Percentiles rank a stretch among this genome's conserved stretches.
phyloP scores from a whole-genome alignment of 192 early-diverging fungal genomes.

The Pecoramyces ruminantium region DNA sequence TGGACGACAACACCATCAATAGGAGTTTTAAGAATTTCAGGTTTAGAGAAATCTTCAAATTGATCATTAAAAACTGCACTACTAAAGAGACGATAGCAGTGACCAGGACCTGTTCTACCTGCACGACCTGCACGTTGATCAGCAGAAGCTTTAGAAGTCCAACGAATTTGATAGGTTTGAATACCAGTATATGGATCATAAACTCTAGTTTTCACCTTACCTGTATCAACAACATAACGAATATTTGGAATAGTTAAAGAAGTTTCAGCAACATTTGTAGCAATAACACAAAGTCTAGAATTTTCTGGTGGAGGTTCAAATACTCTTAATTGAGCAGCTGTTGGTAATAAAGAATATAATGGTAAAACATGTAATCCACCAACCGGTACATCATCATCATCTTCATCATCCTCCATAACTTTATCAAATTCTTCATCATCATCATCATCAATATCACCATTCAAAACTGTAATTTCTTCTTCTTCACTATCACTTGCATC shows the following conservation, averaged over 20 bases:
- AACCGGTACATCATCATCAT: constrained; percentile 27
- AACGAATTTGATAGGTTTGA: constrained; percentile 74
- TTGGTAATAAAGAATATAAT: constrained; percentile 88
- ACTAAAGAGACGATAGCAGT: constrained; percentile 89
- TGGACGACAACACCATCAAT: constrained; percentile 89
- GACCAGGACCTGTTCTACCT: constrained; percentile 86
- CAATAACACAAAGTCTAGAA: constrained; percentile 77
- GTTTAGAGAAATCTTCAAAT: constrained; percentile 66
- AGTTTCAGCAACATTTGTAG: constrained; percentile 98
- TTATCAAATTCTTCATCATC: constrained; percentile 39
- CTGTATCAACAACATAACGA: constrained; percentile 86
- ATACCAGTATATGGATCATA: constrained; percentile 74
- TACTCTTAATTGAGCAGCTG: constrained; percentile 75
- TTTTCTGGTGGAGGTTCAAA: constrained; percentile 80
- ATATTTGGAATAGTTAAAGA: constrained; percentile 92
- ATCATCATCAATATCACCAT: constrained; percentile 38
- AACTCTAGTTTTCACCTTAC: constrained; percentile 66
- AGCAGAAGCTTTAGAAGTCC: constrained; percentile 88
- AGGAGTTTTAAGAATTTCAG: constrained; percentile 85
- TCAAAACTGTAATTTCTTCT: constrained; percentile 16
- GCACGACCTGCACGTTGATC: constrained; percentile 94
- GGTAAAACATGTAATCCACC: constrained; percentile 68
- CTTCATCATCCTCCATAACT: constrained; percentile 33
- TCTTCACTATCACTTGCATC: constrained; percentile 16
- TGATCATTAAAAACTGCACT: constrained; percentile 85